These are phyloP conservation scores for Phytophthora tubulina DNA, from an alignment of 352 stramenopile species.

Conservation along the genomic window DNA sequence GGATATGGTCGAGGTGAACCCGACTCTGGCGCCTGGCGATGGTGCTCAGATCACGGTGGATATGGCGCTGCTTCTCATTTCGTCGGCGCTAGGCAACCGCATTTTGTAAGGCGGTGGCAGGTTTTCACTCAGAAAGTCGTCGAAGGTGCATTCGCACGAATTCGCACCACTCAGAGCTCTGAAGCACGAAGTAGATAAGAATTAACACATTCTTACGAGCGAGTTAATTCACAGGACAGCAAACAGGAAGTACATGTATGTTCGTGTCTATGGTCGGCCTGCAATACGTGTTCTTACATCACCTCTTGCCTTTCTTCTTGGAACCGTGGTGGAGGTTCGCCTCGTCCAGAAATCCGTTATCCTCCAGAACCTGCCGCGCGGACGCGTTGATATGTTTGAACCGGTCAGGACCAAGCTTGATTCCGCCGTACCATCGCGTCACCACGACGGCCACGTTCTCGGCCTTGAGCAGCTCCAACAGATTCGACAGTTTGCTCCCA, in stretches of 20 bases:
- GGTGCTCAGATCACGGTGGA: slow-evolving; percentile 94
- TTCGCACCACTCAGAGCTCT: neutral
- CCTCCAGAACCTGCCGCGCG: slow-evolving; percentile 80
- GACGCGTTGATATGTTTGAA: slow-evolving; percentile 89
- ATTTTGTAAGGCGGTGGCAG: slow-evolving; percentile 73
- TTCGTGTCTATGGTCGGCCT: slow-evolving; percentile 1
- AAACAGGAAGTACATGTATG: too few relatives aligned
- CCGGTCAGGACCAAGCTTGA: slow-evolving; percentile 84
- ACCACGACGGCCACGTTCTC: slow-evolving; percentile 89
- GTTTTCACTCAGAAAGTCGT: neutral
- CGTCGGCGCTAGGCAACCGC: slow-evolving; percentile 93
- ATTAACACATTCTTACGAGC: neutral
- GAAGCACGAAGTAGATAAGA: slow-evolving; percentile 1
- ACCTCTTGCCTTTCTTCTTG: slow-evolving; percentile 70
- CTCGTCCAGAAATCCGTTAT: slow-evolving; percentile 63
- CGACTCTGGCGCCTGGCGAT: slow-evolving; percentile 86
- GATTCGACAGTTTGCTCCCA: slow-evolving; percentile 82
- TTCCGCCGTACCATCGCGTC: slow-evolving; percentile 87
- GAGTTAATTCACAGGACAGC: too few relatives aligned
- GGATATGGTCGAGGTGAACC: slow-evolving; percentile 98
- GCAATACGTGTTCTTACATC: slow-evolving; percentile 1
- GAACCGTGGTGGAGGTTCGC: slow-evolving; percentile 36
- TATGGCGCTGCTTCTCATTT: slow-evolving; percentile 94
- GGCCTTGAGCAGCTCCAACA: slow-evolving; percentile 82
- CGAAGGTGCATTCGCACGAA: neutral